Conservation (phyloP, 108 stramenopile species). For the Poteriospumella lacustris region DNA sequence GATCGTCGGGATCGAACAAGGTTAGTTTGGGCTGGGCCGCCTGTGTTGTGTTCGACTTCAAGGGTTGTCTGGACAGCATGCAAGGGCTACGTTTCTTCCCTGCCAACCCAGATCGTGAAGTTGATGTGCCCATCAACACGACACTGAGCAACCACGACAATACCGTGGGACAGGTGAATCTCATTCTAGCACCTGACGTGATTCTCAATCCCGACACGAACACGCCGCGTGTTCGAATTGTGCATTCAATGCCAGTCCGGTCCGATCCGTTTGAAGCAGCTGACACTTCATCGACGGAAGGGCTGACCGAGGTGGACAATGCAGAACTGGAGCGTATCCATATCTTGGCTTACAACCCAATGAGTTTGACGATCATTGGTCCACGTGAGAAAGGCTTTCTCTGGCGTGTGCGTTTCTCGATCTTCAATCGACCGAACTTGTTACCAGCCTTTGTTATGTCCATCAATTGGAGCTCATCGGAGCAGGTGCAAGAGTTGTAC, state of each 20-base stretch:
- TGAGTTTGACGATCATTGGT: neutral
- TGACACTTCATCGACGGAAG: neutral
- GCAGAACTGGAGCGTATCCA: slow-evolving; percentile 20
- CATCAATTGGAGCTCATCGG: slow-evolving; percentile 34
- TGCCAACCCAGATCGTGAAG: slow-evolving; percentile 9
- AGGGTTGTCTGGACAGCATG: slow-evolving; percentile 20
- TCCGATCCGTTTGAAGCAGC: neutral
- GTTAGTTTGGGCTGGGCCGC: slow-evolving; percentile 14
- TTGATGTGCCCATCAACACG: slow-evolving; percentile 20
- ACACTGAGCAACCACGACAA: slow-evolving; percentile 11
- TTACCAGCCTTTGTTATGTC: slow-evolving; percentile 42
- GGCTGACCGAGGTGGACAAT: neutral
- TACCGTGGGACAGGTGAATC: neutral
- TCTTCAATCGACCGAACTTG: slow-evolving; percentile 12
- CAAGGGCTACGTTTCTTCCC: neutral
- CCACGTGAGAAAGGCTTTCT: slow-evolving; percentile 33
- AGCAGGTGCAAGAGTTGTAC: slow-evolving; percentile 31
- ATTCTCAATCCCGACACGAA: neutral
- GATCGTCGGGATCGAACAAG: neutral
- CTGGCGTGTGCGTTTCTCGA: slow-evolving; percentile 12
- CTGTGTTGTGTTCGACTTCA: slow-evolving; percentile 6
- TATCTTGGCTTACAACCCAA: neutral
- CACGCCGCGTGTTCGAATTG: slow-evolving; percentile 20
- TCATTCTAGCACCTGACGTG: slow-evolving; percentile 18
- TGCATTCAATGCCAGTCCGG: slow-evolving; percentile 13